Evolutionary conservation across 2,329 filamentous ascomycete genomes (phyloP), one percentile per base, ranked within the genome.

Genomic region (Westerdykella aurantiaca): DNA sequence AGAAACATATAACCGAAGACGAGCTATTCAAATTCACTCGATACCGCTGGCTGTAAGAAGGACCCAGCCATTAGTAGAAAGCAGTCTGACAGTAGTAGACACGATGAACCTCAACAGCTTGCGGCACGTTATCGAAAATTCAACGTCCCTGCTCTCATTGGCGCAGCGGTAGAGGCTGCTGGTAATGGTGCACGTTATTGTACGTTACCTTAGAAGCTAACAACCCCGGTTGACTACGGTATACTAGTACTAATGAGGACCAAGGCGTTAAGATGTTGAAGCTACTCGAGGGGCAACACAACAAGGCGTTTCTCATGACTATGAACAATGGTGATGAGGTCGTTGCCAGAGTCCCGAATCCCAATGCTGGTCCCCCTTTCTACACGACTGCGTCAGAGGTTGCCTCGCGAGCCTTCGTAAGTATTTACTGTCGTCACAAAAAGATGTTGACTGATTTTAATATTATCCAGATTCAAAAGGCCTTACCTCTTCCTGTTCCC

Each of bases 101-200:
- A 43, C 31, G 42, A 55, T 33, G 57, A 63, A 44, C 37, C 50
- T 33, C 33, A 55, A 39, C 51, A 62, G 25, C 55, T 57, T 23
- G 51, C 53, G 11, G 42, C 48, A 38, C 55, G 60, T 17, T 60
- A 60, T 51, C 52, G 53, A 37, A 52, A 53, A 48, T 64, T 62
- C 41, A 49, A 58, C 31, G 13, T 62, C 16, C 23, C 39, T 6
- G 48, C 52, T 9, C 54, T 64, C 31, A 21, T 62, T 37, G 44
- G 53, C 44, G 48, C 41, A 21, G 51, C 47, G 6, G 21, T 52
- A 17, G 18, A 33, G 17, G 35, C 37, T 17, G 37, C 29, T 35
- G 42, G 42, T 5, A 13, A 44, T 18, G 42, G 42, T 12, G 35
- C 42, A 16, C 38, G 23, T 22, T 38, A 34, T 43, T 43, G 41